phyloP scores from a whole-genome alignment of 805 yeast species.

The Candida adriatica region DNA sequence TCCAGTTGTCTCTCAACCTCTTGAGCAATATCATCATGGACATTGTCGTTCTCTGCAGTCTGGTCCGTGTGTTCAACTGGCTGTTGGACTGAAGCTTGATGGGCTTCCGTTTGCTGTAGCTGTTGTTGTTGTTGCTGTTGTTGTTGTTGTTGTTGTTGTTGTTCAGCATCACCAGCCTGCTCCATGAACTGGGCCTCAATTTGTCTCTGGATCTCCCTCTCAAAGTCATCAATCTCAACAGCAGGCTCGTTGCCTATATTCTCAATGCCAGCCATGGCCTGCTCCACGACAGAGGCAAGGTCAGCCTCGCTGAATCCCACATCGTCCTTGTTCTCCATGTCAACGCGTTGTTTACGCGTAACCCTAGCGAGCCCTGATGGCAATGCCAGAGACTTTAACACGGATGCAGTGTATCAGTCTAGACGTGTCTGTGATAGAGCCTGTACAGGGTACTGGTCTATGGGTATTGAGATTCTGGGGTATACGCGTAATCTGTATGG shows the following conservation, averaged over 20 bases:
- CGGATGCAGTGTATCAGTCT: too few relatives aligned
- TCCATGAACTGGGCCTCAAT: constrained; percentile 9
- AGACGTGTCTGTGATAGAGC: too few relatives aligned
- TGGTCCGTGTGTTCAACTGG: background rate
- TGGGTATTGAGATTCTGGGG: too few relatives aligned
- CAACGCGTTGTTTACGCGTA: background rate
- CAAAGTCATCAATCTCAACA: constrained; percentile 15
- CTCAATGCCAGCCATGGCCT: constrained; percentile 28
- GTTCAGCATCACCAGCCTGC: constrained; percentile 12
- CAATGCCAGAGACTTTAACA: too few relatives aligned
- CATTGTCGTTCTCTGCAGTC: constrained; percentile 1
- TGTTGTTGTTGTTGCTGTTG: constrained; percentile 2
- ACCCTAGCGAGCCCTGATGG: background rate
- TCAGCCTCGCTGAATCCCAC: constrained; percentile 24
- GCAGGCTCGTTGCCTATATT: constrained; percentile 7
- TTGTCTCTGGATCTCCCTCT: constrained; percentile 21
- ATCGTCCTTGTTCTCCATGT: constrained; percentile 3
- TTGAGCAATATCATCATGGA: constrained; percentile 22
- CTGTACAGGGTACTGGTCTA: too few relatives aligned
- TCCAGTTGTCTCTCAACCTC: constrained; percentile 23
- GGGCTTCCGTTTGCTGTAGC: constrained; percentile 1
- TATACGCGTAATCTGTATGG: too few relatives aligned
- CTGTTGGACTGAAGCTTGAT: background rate
- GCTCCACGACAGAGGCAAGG: constrained; percentile 33
- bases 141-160: constrained; percentile 2